Percentiles rank a stretch among this genome's conserved stretches.
These are phyloP conservation scores for Candida anglica DNA, from an alignment of 805 yeast genomes.

Conservation along the genomic window DNA sequence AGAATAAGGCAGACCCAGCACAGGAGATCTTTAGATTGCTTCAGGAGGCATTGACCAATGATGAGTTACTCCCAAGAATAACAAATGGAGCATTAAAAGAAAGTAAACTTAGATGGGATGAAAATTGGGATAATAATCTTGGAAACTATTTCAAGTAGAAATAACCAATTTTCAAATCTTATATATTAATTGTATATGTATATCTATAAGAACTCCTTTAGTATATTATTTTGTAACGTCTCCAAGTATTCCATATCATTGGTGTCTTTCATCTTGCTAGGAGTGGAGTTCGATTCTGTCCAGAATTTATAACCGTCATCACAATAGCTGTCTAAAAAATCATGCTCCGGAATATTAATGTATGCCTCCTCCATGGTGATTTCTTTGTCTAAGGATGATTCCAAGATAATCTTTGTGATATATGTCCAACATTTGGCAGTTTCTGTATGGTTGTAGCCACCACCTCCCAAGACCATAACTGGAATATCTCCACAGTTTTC, in stretches of 20 bases:
- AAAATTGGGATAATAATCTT: slow-evolving; percentile 61
- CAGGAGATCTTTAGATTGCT: slow-evolving; percentile 24
- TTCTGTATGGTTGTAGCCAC: slow-evolving; percentile 66
- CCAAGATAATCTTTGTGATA: slow-evolving; percentile 24
- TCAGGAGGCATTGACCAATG: slow-evolving; percentile 22
- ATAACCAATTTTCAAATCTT: no score
- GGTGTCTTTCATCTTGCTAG: slow-evolving; percentile 25
- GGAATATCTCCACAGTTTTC: slow-evolving; percentile 21
- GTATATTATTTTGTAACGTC: slow-evolving; percentile 10
- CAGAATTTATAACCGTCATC: slow-evolving; percentile 48
- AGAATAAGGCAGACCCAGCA: slow-evolving; percentile 24
- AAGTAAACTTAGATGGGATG: slow-evolving; percentile 66
- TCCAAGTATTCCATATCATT: slow-evolving; percentile 27
- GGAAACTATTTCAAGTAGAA: slow-evolving; percentile 27
- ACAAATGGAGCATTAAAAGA: slow-evolving; percentile 72
- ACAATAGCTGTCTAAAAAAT: slow-evolving; percentile 36
- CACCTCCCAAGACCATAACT: slow-evolving; percentile 63
- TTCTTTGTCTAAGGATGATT: slow-evolving; percentile 6
- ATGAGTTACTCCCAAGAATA: slow-evolving; percentile 33
- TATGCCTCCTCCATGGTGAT: slow-evolving; percentile 25
- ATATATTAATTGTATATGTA: slow-evolving; percentile 6
- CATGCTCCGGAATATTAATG: slow-evolving; percentile 47
- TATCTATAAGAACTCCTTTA: no score
- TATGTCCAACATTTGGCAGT: slow-evolving; percentile 60
- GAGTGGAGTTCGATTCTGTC: slow-evolving; percentile 27